These are phyloP conservation scores for Adansonia gregorii DNA, from an alignment of 441 rosid species.

Conservation along the genomic window DNA sequence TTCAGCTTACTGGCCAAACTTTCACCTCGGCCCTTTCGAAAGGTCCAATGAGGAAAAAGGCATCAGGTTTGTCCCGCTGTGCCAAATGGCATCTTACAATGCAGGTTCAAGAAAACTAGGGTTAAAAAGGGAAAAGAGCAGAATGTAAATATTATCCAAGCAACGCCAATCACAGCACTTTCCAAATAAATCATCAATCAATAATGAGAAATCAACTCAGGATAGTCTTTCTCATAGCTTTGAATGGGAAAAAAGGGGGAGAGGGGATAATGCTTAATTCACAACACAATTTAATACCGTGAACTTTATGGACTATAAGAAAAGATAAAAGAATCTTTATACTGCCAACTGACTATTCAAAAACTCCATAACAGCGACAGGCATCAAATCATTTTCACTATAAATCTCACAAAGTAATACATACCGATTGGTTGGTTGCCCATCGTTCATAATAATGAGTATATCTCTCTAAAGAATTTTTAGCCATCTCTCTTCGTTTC, in stretches of 20 bases:
- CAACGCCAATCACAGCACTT: background rate
- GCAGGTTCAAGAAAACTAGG: background rate
- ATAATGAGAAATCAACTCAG: background rate
- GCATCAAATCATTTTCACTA: constrained; percentile 12
- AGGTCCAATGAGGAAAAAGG: background rate
- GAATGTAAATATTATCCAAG: background rate
- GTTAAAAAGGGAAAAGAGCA: background rate
- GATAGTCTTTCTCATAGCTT: background rate
- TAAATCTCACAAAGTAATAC: constrained; percentile 24
- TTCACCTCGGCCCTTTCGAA: background rate
- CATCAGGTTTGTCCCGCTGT: background rate
- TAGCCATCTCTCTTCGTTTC: constrained; percentile 81
- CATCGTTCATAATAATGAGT: constrained; percentile 86
- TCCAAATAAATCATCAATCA: constrained; percentile 17
- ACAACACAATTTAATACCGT: background rate
- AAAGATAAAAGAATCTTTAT: background rate
- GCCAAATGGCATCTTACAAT: background rate
- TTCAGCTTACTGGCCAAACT: background rate
- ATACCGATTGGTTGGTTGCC: constrained; percentile 80
- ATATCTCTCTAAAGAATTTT: constrained; percentile 77
- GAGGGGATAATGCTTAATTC: background rate
- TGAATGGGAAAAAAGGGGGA: background rate
- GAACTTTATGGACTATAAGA: background rate
- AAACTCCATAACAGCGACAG: background rate
- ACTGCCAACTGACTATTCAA: background rate